A percentile compares a stretch with the other conserved stretches of the same genome.
These are phyloP conservation scores for Colletotrichum sp. DNA, from an alignment of 2,329 filamentous ascomycete genomes.

Conservation along the genomic window DNA sequence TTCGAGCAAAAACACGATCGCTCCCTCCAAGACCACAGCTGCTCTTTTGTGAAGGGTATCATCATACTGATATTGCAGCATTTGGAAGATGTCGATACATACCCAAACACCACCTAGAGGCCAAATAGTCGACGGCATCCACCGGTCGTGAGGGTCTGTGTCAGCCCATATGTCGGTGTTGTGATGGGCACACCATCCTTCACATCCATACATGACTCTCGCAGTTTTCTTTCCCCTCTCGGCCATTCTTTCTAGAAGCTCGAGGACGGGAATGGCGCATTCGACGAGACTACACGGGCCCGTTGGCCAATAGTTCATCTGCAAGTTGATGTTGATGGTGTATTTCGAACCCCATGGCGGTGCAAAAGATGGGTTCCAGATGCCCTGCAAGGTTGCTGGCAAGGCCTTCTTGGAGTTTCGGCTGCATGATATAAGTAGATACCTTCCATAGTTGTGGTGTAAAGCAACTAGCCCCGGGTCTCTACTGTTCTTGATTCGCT, in stretches of 20 bases:
- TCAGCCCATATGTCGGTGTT: constrained; percentile 43
- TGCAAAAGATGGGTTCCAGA: constrained; percentile 45
- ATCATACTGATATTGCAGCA: constrained; percentile 39
- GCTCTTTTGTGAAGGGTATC: constrained; percentile 26
- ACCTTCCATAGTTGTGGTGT: constrained; percentile 23
- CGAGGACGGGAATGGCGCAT: constrained; percentile 7
- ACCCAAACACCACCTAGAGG: constrained; percentile 46
- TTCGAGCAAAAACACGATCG: constrained; percentile 34
- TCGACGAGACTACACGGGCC: constrained; percentile 13
- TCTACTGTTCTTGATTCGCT: constrained; percentile 17
- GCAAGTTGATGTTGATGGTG: constrained; percentile 48
- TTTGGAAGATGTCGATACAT: constrained; percentile 41
- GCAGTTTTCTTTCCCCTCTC: constrained; percentile 35
- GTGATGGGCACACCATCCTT: constrained; percentile 38
- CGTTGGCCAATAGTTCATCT: constrained; percentile 48
- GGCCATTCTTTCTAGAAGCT: constrained; percentile 40
- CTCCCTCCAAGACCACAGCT: constrained; percentile 31
- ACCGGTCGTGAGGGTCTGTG: constrained; percentile 35
- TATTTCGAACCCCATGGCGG: constrained; percentile 48
- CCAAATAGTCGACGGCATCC: constrained; percentile 39
- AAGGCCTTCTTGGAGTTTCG: constrained; percentile 24
- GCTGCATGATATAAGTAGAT: constrained; percentile 23
- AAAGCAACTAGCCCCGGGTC: constrained; percentile 28
- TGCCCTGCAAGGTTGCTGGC: constrained; percentile 48
- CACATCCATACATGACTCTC: constrained; percentile 34